These are phyloP conservation scores for Groenewaldozyma salmanticensis DNA, from an alignment of 805 yeast genomes.

Conservation along the genomic window DNA sequence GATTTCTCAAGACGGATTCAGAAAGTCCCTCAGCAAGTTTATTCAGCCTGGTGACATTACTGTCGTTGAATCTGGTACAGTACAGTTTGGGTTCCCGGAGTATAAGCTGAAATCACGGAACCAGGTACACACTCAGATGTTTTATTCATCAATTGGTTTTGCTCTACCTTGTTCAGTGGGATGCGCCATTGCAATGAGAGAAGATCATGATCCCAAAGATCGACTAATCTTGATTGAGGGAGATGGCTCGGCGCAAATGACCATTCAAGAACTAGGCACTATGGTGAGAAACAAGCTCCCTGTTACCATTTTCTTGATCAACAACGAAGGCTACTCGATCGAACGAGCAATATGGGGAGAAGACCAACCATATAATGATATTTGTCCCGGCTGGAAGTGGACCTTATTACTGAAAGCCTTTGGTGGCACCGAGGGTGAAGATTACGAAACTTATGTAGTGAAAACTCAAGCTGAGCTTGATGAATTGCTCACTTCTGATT, in stretches of 20 bases:
- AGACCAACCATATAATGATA: constrained; percentile 67
- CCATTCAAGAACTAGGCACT: constrained; percentile 72
- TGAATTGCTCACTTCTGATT: constrained; percentile 29
- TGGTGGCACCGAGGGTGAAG: constrained; percentile 19
- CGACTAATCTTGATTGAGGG: constrained; percentile 73
- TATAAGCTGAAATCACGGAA: no score
- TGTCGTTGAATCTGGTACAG: constrained; percentile 77
- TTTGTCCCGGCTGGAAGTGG: constrained; percentile 79
- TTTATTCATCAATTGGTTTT: constrained; percentile 80
- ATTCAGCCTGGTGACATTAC: constrained; percentile 57
- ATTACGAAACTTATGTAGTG: constrained; percentile 27
- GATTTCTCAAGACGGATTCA: constrained; percentile 15
- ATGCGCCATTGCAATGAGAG: constrained; percentile 56
- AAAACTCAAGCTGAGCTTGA: constrained; percentile 33
- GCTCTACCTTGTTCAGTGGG: constrained; percentile 85
- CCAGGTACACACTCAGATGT: constrained; percentile 58
- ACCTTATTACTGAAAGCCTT: constrained; percentile 53
- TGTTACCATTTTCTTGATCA: constrained; percentile 65
- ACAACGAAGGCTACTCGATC: constrained; percentile 83
- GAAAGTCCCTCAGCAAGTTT: constrained; percentile 31
- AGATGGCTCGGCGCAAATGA: constrained; percentile 94
- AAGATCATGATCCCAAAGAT: constrained; percentile 29
- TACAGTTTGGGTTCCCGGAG: constrained; percentile 66
- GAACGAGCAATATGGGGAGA: constrained; percentile 83
- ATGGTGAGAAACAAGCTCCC: constrained; percentile 48